Evolutionary conservation across 257 asterid species (phyloP).

Genomic region (Solanum medicagineum): DNA sequence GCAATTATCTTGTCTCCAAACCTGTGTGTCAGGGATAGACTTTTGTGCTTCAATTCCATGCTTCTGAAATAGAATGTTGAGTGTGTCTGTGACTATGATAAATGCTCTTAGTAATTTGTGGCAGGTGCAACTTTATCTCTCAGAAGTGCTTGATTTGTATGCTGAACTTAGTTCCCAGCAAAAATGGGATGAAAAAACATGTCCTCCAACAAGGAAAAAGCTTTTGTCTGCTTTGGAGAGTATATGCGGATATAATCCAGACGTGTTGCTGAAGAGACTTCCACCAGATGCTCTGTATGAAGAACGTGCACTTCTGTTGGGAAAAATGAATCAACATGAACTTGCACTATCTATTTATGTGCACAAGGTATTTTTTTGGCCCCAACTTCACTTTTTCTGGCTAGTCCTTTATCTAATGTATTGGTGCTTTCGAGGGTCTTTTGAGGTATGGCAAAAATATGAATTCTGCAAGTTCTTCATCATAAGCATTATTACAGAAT

Average conservation of each 20-base stretch:
- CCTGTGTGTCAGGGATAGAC: neutral
- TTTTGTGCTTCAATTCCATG: neutral
- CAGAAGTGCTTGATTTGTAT: slow-evolving; percentile 95
- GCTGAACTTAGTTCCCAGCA: slow-evolving; percentile 64
- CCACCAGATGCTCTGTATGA: slow-evolving; percentile 84
- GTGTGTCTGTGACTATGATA: neutral
- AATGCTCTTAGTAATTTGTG: slow-evolving; percentile 1
- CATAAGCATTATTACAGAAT: neutral
- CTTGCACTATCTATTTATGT: slow-evolving; percentile 89
- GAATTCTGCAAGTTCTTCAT: neutral
- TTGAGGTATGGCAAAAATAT: neutral
- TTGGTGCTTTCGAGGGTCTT: neutral
- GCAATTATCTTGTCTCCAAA: neutral
- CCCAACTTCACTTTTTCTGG: neutral
- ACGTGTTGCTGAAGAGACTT: slow-evolving; percentile 65
- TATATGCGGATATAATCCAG: slow-evolving; percentile 85
- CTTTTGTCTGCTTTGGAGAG: slow-evolving; percentile 83
- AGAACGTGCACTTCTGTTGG: slow-evolving; percentile 87
- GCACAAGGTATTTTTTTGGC: slow-evolving; percentile 55
- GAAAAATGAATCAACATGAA: slow-evolving; percentile 95
- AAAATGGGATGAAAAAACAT: slow-evolving; percentile 83
- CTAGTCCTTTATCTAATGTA: neutral
- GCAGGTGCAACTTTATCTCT: slow-evolving; percentile 91
- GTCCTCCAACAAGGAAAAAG: slow-evolving; percentile 79
- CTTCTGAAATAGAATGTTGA: neutral